phyloP scores from a whole-genome alignment of 2,329 filamentous ascomycete species.

The Cytospora piceae region DNA sequence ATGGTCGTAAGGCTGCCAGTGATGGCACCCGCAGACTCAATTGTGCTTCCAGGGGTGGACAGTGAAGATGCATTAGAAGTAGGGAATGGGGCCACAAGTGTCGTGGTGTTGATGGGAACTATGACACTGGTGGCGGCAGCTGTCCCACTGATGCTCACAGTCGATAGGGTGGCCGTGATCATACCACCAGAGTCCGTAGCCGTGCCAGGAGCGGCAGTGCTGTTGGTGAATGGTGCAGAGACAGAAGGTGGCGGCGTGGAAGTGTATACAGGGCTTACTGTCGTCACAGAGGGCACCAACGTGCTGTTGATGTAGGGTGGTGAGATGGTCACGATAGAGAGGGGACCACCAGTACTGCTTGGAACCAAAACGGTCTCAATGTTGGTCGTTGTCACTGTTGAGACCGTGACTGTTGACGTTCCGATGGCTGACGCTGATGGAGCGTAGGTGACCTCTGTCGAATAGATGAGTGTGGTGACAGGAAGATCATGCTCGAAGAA shows the following conservation, averaged over 20 bases:
- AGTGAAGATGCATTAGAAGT: slow-evolving; percentile 15
- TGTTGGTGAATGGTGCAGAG: slow-evolving; percentile 11
- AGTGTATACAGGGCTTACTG: slow-evolving; percentile 9
- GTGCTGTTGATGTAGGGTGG: slow-evolving; percentile 16
- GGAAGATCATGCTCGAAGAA: slow-evolving; percentile 28
- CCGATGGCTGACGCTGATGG: slow-evolving; percentile 14
- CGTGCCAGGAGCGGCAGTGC: neutral
- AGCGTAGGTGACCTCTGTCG: slow-evolving; percentile 24
- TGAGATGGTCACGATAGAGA: neutral
- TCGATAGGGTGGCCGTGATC: slow-evolving; percentile 17
- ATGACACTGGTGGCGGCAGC: slow-evolving; percentile 17
- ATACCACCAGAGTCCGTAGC: neutral
- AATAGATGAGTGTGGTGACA: slow-evolving; percentile 25
- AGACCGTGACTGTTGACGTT: slow-evolving; percentile 22
- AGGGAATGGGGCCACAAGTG: slow-evolving; percentile 16
- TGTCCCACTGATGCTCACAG: slow-evolving; percentile 14
- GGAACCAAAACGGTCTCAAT: slow-evolving; percentile 23
- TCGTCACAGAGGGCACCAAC: slow-evolving; percentile 16
- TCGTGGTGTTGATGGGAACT: slow-evolving; percentile 16
- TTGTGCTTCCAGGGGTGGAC: slow-evolving; percentile 11
- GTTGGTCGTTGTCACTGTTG: slow-evolving; percentile 28
- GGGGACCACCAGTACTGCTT: slow-evolving; percentile 9
- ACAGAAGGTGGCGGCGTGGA: neutral
- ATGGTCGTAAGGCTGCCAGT: slow-evolving; percentile 26
- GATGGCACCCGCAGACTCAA: slow-evolving; percentile 10